Base-by-base conservation (phyloP, 1,284 basidiomycete species). In the Cystobasidium slooffiae region DNA sequence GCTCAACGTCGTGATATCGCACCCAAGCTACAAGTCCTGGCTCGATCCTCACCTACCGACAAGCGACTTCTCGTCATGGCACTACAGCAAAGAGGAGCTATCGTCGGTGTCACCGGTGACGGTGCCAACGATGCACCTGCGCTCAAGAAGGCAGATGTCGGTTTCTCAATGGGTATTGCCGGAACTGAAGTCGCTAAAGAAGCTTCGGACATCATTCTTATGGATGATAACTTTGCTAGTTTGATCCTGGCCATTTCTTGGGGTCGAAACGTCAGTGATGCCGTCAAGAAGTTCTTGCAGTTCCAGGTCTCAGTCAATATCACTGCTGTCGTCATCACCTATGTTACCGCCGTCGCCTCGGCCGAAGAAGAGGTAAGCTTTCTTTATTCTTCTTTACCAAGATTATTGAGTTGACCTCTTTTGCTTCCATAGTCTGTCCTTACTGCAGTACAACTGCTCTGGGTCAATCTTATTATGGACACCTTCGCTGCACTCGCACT, bases 131-230 rank as follows among this genome's bases (percentile, higher is more conserved):
- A 99, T 81, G 96, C 94, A 0, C 95, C 96, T 49, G 95, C 96
- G 10, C 88, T 98, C 79, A 98, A 97, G 86, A 88, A 88, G 83
- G 89, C 89, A 20, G 88, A 90, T 78, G 83, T 90, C 43, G 89
- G 89, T 59, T 89, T 90, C 78, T 88, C 89, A 0, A 99, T 99
- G 97, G 97, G 97, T 81, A 94, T 99, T 78, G 90, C 95, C 52
- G 97, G 97, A 49, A 99, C 97, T 1, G 97, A 99, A 82, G 94
- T 99, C 24, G 97, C 97, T 67, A 98, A 99, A 84, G 95, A 98
- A 83, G 97, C 97, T 1, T 97, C 94, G 9, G 97, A 99, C 81
- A 97, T 99, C 80, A 96, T 99, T 79, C 88, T 99, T 62, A 97
- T 98, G 94, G 84, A 84, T 76, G 96, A 97, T 84, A 97, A 98